Conservation (phyloP, 2,329 filamentous ascomycete genomes). For the Paracoccidioides brasiliensis region DNA sequence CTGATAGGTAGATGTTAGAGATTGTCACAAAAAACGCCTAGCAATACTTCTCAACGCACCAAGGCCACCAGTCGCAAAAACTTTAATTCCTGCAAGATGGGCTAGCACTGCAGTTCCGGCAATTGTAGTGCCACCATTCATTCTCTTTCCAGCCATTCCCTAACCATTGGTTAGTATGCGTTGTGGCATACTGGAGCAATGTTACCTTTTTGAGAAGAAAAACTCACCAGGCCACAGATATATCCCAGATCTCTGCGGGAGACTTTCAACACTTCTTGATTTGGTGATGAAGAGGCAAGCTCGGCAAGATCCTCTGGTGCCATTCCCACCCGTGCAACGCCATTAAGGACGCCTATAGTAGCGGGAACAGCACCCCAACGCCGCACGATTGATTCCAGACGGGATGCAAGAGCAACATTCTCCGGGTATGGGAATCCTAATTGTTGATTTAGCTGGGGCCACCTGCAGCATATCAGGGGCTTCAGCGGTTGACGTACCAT, state of each 20-base stretch:
- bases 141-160: constrained; percentile 51
- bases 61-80: constrained; percentile 90
- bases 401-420: constrained; percentile 61
- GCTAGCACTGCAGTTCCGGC: constrained; percentile 87
- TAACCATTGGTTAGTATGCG: constrained; percentile 19
- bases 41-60: constrained; percentile 26
- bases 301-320: constrained; percentile 56
- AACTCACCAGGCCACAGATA: constrained; percentile 58
- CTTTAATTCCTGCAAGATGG: constrained; percentile 69
- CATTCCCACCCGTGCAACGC: constrained; percentile 70
- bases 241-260: constrained; percentile 79
- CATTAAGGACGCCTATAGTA: constrained; percentile 77
- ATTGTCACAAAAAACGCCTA: neutral
- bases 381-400: constrained; percentile 70
- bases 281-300: constrained; percentile 52
- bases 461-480: neutral
- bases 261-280: constrained; percentile 60
- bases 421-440: constrained; percentile 57
- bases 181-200: neutral
- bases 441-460: neutral
- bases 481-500: constrained; percentile 42
- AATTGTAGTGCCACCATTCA: constrained; percentile 86
- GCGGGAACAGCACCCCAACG: constrained; percentile 72
- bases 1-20: constrained; percentile 16
- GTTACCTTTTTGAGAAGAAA: neutral